Percentiles rank a stretch among this genome's conserved stretches.
Evolutionary conservation across 148 eudicot species (phyloP).

Genomic region (Suaeda aralocaspica): DNA sequence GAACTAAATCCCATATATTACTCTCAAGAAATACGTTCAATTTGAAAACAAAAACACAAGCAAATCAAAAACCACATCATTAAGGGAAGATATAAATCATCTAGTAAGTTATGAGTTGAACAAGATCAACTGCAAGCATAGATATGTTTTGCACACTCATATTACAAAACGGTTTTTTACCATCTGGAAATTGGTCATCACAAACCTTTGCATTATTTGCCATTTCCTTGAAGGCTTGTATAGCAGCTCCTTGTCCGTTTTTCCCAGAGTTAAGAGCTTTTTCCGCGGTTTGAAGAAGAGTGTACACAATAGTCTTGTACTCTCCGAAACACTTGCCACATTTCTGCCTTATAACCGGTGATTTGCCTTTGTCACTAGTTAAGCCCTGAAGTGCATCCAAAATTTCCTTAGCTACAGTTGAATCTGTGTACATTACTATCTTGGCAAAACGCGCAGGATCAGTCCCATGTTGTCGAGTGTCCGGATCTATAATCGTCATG

Average conservation of each 20-base stretch:
- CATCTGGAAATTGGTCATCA: conserved; percentile 17
- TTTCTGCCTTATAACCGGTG: neutral
- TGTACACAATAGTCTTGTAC: conserved; percentile 7
- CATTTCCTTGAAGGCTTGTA: neutral
- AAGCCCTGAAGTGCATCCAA: neutral
- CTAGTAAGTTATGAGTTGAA: neutral
- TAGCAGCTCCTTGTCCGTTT: neutral
- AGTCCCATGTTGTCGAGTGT: too few species aligned
- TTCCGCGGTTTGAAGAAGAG: conserved; percentile 2
- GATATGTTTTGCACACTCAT: conserved; percentile 19
- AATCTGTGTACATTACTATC: too few species aligned
- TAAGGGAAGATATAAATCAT: too few species aligned
- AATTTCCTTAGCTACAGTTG: neutral
- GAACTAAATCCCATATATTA: too few species aligned
- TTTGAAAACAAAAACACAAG: too few species aligned
- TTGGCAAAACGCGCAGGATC: too few species aligned
- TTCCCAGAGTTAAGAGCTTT: neutral
- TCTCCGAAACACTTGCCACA: conserved; percentile 12
- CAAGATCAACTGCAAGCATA: conserved; percentile 12
- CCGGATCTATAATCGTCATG: too few species aligned
- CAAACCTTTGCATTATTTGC: conserved; percentile 22
- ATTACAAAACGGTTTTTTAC: conserved; percentile 1
- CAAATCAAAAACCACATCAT: too few species aligned
- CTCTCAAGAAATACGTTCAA: too few species aligned
- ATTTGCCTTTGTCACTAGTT: neutral